Evolutionary conservation across 345 rosid species (phyloP), one percentile per base, ranked within the genome.

Genomic region (Ricinus communis): DNA sequence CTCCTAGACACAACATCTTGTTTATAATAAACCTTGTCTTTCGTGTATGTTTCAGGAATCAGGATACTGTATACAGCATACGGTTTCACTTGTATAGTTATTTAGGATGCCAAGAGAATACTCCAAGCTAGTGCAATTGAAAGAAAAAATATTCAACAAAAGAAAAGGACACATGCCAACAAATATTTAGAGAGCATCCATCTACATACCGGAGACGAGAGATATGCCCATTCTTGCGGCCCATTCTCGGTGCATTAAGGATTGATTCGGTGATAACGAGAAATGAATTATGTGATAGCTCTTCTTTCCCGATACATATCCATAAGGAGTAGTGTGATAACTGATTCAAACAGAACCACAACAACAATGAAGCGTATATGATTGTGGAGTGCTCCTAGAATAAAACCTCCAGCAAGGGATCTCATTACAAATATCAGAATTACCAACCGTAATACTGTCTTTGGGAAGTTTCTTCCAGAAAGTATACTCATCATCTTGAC

Each of bases 211-310:
- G 97, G 96, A 21, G 97, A 85, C 92, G 78, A 95, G 97, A 43
- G 81, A 86, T 83, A n/a, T 95, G 93, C 16, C 99, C 97, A 68
- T 90, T 92, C 74, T 87, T n/a, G 96, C 96, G 74, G 87, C 87
- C 87, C 99, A n/a, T n/a, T n/a, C n/a, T n/a, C n/a, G n/a, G n/a
- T n/a, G n/a, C n/a, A n/a, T n/a, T 81, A 49, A 92, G 90, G 79
- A 92, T 97, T 65, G 90, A 81, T 76, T 95, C 97, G 22, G 97
- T n/a, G 96, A 75, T 92, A 87, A 58, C 68, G 84, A 65, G 90
- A 83, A 58, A 88, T 82, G 74, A 85, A 89, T 61, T 85, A 86
- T 53, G 79, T 52, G 66, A 90, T 83, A 53, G 90, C 90, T 49
- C 69, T 86, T 79, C 88, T 85, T 16, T 92, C 99, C 84, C 91